Percentiles rank a stretch among this genome's conserved stretches.
phyloP scores from a whole-genome alignment of 2,329 filamentous ascomycete species.

The Thielaviopsis musarum region DNA sequence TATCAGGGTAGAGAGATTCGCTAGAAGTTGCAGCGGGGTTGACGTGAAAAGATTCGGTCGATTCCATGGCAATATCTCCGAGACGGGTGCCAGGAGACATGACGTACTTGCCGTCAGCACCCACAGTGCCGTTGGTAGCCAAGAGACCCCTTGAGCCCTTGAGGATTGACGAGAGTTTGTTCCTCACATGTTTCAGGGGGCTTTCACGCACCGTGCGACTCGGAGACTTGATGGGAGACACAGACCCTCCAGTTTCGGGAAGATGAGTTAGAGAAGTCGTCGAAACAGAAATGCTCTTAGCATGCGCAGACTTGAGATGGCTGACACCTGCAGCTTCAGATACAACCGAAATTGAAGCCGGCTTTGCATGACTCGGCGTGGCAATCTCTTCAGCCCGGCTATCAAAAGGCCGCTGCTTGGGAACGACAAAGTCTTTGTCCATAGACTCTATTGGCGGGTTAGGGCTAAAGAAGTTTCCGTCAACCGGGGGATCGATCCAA shows the following conservation, averaged over 20 bases:
- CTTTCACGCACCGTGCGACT: constrained; percentile 48
- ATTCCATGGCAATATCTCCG: constrained; percentile 26
- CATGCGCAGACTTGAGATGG: constrained; percentile 15
- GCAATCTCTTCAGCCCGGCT: constrained; percentile 17
- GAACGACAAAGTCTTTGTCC: constrained; percentile 21
- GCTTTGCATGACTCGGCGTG: constrained; percentile 38
- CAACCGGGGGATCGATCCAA: constrained; percentile 39
- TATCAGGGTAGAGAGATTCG: constrained; percentile 28
- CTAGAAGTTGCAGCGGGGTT: constrained; percentile 16
- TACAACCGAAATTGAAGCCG: constrained; percentile 43
- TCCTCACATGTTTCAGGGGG: constrained; percentile 81
- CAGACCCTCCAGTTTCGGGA: constrained; percentile 22
- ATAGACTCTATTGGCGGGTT: constrained; percentile 4
- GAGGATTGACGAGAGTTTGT: constrained; percentile 78
- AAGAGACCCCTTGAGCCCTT: constrained; percentile 77
- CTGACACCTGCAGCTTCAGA: constrained; percentile 17
- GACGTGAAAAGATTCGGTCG: constrained; percentile 30
- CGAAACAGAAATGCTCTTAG: constrained; percentile 32
- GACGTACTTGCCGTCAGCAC: constrained; percentile 43
- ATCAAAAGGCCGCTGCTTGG: constrained; percentile 23
- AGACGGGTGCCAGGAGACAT: constrained; percentile 35
- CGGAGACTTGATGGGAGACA: constrained; percentile 39
- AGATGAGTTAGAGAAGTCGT: constrained; percentile 36
- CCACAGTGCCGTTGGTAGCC: constrained; percentile 53
- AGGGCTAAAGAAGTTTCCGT: neutral